Conservation (phyloP, 257 asterid species). For the Ilex aquifolium region DNA sequence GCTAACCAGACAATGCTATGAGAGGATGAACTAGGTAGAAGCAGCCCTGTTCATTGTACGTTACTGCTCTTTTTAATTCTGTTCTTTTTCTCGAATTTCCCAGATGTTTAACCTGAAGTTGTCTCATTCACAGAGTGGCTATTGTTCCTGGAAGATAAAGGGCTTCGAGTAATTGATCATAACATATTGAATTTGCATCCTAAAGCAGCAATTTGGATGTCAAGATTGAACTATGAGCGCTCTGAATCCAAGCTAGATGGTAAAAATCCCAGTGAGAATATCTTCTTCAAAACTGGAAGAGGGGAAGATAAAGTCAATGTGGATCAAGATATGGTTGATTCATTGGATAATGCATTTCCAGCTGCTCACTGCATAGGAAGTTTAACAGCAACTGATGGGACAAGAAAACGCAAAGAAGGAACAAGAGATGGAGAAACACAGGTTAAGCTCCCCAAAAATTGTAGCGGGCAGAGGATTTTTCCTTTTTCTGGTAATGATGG, state of each 20-base stretch:
- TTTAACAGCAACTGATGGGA: slow-evolving; percentile 11
- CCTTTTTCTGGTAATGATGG: slow-evolving; percentile 15
- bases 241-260: slow-evolving; percentile 13
- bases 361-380: slow-evolving; percentile 11
- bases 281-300: slow-evolving; percentile 1
- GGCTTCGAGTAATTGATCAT: slow-evolving; percentile 34
- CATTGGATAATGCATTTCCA: slow-evolving; percentile 11
- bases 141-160: slow-evolving; percentile 42
- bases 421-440: slow-evolving; percentile 26
- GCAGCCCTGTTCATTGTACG: too few relatives aligned
- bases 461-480: slow-evolving; percentile 14
- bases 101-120: slow-evolving; percentile 13
- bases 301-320: slow-evolving; percentile 5
- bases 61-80: background rate
- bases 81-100: background rate
- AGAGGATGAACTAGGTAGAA: too few relatives aligned
- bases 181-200: slow-evolving; percentile 23
- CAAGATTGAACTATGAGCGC: slow-evolving; percentile 16
- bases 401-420: slow-evolving; percentile 58
- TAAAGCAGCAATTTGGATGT: slow-evolving; percentile 24
- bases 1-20: too few relatives aligned
- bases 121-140: slow-evolving; percentile 46
- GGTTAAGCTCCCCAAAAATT: slow-evolving; percentile 32
- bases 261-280: slow-evolving; percentile 2
- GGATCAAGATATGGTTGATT: slow-evolving; percentile 37